Conservation (phyloP, 495 filamentous ascomycete genomes). For the Talaromyces trachyspermus region DNA sequence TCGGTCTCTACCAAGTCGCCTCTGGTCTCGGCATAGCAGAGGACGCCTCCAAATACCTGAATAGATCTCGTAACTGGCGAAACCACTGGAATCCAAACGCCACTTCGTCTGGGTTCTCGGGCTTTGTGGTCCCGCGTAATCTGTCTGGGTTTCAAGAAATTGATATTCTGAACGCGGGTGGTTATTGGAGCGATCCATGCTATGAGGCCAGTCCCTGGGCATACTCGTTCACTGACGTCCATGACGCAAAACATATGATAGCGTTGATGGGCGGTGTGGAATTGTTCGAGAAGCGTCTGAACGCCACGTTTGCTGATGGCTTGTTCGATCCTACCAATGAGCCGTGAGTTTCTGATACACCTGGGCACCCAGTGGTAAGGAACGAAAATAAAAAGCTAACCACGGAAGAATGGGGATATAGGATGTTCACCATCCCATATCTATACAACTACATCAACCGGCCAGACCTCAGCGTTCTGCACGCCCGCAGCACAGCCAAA, state of each 20-base stretch:
- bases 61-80: constrained; percentile 60
- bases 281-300: constrained; percentile 36
- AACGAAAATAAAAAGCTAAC: too few species aligned
- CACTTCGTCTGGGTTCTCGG: constrained; percentile 47
- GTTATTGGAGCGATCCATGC: constrained; percentile 57
- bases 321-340: constrained; percentile 62
- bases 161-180: constrained; percentile 44
- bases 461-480: constrained; percentile 44
- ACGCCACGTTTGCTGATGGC: constrained; percentile 42
- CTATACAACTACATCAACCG: constrained; percentile 61
- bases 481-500: constrained; percentile 31
- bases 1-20: constrained; percentile 45
- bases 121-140: constrained; percentile 58
- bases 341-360: constrained; percentile 29
- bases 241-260: constrained; percentile 58
- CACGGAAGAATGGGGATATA: constrained; percentile 7
- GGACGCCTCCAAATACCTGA: constrained; percentile 54
- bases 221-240: constrained; percentile 61
- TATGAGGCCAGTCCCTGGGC: constrained; percentile 64
- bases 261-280: constrained; percentile 47
- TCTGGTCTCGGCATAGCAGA: constrained; percentile 43
- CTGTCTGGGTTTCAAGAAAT: constrained; percentile 49
- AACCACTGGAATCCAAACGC: constrained; percentile 62
- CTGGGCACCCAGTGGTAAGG: too few species aligned
- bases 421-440: constrained; percentile 60